phyloP scores from a whole-genome alignment of 768 basidiomycete genomes.

The Termitomyces heimii region DNA sequence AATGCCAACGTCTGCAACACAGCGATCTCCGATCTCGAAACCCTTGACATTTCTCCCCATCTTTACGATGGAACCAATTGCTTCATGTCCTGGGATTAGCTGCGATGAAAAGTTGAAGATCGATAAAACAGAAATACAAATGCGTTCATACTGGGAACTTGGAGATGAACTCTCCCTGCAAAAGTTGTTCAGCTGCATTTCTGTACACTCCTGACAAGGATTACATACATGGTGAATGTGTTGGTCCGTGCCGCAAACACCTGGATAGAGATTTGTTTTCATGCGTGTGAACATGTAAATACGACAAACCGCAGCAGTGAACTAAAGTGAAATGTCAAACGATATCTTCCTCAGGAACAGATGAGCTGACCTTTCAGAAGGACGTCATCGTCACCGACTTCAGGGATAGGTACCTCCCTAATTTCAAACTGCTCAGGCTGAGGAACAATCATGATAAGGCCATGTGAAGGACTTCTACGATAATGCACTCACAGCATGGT shows the following conservation, averaged over 20 bases:
- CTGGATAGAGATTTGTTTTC: slow-evolving; percentile 12
- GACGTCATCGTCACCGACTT: slow-evolving; percentile 62
- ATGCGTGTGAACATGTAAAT: background rate
- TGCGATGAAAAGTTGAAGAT: slow-evolving; percentile 15
- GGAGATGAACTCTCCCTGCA: slow-evolving; percentile 52
- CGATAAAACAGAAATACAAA: background rate
- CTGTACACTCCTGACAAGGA: background rate
- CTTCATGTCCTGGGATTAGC: slow-evolving; percentile 73
- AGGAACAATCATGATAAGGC: background rate
- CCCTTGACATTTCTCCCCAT: slow-evolving; percentile 77
- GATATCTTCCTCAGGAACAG: background rate
- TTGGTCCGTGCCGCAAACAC: slow-evolving; percentile 59
- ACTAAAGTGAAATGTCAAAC: slow-evolving; percentile 20
- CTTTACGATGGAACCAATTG: slow-evolving; percentile 66
- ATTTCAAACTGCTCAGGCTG: slow-evolving; percentile 66
- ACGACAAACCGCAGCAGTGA: slow-evolving; percentile 33
- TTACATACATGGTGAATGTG: slow-evolving; percentile 50
- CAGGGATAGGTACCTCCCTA: slow-evolving; percentile 61
- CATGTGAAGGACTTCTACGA: slow-evolving; percentile 7
- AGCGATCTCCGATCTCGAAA: slow-evolving; percentile 73
- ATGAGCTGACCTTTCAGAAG: slow-evolving; percentile 53
- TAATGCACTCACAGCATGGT: slow-evolving; percentile 42
- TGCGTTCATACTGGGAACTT: slow-evolving; percentile 42
- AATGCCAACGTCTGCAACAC: slow-evolving; percentile 75
- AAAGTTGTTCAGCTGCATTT: background rate